Conservation (phyloP, 1,284 basidiomycete genomes). For the Puccinia polysora region DNA sequence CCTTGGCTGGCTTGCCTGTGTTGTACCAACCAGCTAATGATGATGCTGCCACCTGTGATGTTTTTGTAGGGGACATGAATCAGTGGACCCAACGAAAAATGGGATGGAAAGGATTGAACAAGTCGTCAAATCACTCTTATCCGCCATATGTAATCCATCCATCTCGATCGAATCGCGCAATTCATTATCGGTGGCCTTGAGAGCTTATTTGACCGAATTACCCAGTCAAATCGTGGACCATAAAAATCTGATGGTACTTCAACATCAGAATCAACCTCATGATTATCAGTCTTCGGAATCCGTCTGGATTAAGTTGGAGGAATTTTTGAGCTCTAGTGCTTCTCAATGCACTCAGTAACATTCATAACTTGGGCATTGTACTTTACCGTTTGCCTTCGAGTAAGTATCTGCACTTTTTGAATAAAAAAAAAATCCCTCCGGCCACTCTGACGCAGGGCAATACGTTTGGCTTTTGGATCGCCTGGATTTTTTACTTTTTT, state of each 20-base stretch:
- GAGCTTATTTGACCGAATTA: background rate
- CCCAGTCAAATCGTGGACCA: background rate
- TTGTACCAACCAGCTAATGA: background rate
- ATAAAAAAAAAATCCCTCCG: too few species aligned
- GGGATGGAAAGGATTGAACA: slow-evolving; percentile 15
- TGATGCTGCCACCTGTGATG: too few species aligned
- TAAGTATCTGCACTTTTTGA: too few species aligned
- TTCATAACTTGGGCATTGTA: too few species aligned
- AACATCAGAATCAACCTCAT: background rate
- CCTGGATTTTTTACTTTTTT: too few species aligned
- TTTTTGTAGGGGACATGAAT: slow-evolving; percentile 6
- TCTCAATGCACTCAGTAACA: background rate
- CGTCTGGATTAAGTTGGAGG: slow-evolving; percentile 1
- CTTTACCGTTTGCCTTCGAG: too few species aligned
- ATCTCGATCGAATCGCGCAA: slow-evolving; percentile 2
- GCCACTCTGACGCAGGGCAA: too few species aligned
- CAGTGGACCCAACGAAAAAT: slow-evolving; percentile 10
- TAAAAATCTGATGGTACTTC: too few species aligned
- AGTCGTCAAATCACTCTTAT: background rate
- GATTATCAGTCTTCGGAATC: too few species aligned
- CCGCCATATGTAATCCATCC: background rate
- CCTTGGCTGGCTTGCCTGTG: background rate
- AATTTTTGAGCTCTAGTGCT: background rate
- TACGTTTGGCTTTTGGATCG: too few species aligned
- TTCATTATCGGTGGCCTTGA: slow-evolving; percentile 9